Evolutionary conservation across 2,329 filamentous ascomycete species (phyloP).

Genomic region (Corniculantispora saksenae): DNA sequence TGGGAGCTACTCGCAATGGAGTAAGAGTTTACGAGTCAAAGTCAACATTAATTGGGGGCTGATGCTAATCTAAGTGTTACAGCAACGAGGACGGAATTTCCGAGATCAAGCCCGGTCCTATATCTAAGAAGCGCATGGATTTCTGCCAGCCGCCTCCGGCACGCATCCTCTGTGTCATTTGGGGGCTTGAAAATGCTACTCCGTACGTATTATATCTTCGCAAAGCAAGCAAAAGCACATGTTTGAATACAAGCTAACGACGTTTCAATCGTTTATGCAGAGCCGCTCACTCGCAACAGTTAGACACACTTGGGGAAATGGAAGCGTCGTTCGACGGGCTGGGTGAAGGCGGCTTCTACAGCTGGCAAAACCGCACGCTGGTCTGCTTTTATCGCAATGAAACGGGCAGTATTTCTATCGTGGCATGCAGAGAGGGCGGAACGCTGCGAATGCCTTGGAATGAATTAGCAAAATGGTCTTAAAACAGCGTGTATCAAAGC

Average conservation of each 20-base stretch:
- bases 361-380: constrained; percentile 9
- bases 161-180: neutral
- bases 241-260: too few relatives aligned
- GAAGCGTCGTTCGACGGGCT: constrained; percentile 1
- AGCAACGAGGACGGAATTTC: neutral
- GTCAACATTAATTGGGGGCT: neutral
- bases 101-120: constrained; percentile 9
- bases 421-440: constrained; percentile 10
- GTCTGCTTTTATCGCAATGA: constrained; percentile 9
- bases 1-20: constrained; percentile 7
- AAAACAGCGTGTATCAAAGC: too few relatives aligned
- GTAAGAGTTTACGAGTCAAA: neutral
- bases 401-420: neutral
- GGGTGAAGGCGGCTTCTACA: constrained; percentile 1
- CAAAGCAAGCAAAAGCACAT: neutral
- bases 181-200: constrained; percentile 4
- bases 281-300: neutral
- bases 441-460: constrained; percentile 13
- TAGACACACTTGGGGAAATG: constrained; percentile 12
- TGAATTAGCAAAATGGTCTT: constrained; percentile 13
- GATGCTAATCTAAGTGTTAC: neutral
- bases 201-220: constrained; percentile 10
- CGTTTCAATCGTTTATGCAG: neutral
- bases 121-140: constrained; percentile 15
- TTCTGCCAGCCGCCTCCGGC: constrained; percentile 15